These are phyloP conservation scores for Monosporozyma aerobia DNA, from an alignment of 805 yeast species.

Conservation along the genomic window DNA sequence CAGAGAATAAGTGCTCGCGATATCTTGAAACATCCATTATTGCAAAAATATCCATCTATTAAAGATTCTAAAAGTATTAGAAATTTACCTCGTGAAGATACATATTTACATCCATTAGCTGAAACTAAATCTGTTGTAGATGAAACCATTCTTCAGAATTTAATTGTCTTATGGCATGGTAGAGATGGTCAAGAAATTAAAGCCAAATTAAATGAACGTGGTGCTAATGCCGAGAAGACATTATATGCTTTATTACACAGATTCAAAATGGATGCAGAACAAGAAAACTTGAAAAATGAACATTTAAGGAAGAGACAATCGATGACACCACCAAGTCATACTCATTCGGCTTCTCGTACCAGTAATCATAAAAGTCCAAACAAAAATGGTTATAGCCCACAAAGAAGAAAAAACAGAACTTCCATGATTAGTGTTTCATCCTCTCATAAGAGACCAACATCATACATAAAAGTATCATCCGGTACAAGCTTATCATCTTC, in stretches of 20 bases:
- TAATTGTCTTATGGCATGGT: conserved; percentile 77
- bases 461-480: conserved; percentile 32
- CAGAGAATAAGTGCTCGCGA: conserved; percentile 71
- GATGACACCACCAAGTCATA: conserved; percentile 7
- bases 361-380: conserved; percentile 4
- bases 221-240: conserved; percentile 67
- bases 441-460: conserved; percentile 41
- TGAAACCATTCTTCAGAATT: conserved; percentile 61
- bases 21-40: conserved; percentile 71
- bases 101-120: conserved; percentile 30
- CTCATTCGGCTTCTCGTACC: conserved; percentile 3
- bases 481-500: conserved; percentile 17
- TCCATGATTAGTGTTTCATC: conserved; percentile 39
- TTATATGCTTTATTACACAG: conserved; percentile 67
- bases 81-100: conserved; percentile 33
- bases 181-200: conserved; percentile 47
- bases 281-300: conserved; percentile 26
- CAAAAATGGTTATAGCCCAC: conserved; percentile 20
- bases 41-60: conserved; percentile 54
- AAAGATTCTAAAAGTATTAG: conserved; percentile 28
- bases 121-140: conserved; percentile 44
- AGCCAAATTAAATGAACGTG: conserved; percentile 42
- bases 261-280: conserved; percentile 51
- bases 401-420: conserved; percentile 33
- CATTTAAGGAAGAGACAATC: conserved; percentile 35